Evolutionary conservation across 176 grass and related monocot genomes (phyloP), one percentile per base, ranked within the genome.

Genomic region (Ensete ventricosum): DNA sequence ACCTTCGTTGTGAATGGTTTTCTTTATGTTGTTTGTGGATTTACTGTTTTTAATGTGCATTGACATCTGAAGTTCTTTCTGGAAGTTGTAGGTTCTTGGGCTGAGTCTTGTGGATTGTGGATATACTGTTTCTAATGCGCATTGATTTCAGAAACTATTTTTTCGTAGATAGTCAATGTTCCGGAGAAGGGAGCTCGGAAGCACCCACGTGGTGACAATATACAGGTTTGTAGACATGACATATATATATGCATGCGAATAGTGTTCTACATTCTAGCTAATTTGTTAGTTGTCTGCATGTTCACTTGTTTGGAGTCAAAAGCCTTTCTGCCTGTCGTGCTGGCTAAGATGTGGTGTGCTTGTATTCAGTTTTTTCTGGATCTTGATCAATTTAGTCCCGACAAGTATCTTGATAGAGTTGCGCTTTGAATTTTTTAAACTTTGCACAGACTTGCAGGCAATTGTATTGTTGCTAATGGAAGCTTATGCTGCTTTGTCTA

Each of bases 161-260:
- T 89, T 25, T 82, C 20, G 80, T 88, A 92, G 89, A 82, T 92
- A 50, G 76, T 92, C 72, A 92, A 82, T 86, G 86, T 92, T 85
- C 89, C 89, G 72, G 89, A 92, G 77, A 92, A 92, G 83, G 89
- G 89, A 78, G 86, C 83, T 64, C 85, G 89, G 75, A 92, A 84
- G 78, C 86, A 92, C n/a, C 83, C 86, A 80, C 81, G 89, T 60
- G 86, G 86, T 57, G 89, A 92, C 64, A 92, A 84, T 75, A 88
- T 88, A 60, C 89, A 92, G 89, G 89, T 92, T 81, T 65, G 58
- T 55, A 79, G 55, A 50, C 55, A 52, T 51, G 14, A 43, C n/a
- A 1, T 63, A 10, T 43, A 13, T 20, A 24, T 27, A 59, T 59
- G 57, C 12, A 59, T 60, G 17, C 4, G 4, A 43, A 43, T 43